A percentile compares a stretch with the other conserved stretches of the same genome.
phyloP scores from a whole-genome alignment of 169 alveolate species.

The Plasmodium relictum region DNA sequence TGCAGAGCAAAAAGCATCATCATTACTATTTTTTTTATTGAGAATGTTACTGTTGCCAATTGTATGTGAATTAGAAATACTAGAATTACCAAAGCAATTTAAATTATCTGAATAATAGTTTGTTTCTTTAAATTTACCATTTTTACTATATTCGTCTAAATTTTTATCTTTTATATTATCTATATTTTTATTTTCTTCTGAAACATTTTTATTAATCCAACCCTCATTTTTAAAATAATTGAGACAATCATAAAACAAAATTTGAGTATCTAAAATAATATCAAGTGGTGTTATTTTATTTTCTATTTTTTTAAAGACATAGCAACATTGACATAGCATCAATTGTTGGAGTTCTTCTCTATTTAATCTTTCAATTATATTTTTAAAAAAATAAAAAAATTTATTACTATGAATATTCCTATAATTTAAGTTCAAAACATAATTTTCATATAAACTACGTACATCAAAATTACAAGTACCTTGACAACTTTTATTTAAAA shows the following conservation, averaged over 20 bases:
- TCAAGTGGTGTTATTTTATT: constrained; percentile 54
- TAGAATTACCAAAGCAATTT: too few species aligned
- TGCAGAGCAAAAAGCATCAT: not conserved
- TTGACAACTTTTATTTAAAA: not conserved
- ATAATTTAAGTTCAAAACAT: not conserved
- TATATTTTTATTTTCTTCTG: not conserved
- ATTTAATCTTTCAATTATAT: constrained; percentile 28
- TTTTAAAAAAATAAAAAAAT: constrained; percentile 28
- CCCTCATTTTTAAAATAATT: constrained; percentile 50
- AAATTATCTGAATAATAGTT: too few species aligned
- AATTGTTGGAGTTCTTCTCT: constrained; percentile 45
- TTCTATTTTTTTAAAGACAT: constrained; percentile 32
- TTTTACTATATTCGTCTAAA: not conserved
- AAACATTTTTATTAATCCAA: constrained; percentile 20
- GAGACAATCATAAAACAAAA: constrained; percentile 43
- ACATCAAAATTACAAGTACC: not conserved
- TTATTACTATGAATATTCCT: not conserved
- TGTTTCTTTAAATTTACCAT: not conserved
- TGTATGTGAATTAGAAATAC: not conserved
- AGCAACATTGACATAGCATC: constrained; percentile 38
- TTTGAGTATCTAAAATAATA: constrained; percentile 51
- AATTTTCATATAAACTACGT: not conserved
- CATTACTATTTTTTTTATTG: not conserved
- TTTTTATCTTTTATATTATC: not conserved
- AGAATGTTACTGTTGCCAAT: not conserved